Base-by-base conservation (phyloP, 1,139 yeast species). In the Candida pseudoviswanathii region DNA sequence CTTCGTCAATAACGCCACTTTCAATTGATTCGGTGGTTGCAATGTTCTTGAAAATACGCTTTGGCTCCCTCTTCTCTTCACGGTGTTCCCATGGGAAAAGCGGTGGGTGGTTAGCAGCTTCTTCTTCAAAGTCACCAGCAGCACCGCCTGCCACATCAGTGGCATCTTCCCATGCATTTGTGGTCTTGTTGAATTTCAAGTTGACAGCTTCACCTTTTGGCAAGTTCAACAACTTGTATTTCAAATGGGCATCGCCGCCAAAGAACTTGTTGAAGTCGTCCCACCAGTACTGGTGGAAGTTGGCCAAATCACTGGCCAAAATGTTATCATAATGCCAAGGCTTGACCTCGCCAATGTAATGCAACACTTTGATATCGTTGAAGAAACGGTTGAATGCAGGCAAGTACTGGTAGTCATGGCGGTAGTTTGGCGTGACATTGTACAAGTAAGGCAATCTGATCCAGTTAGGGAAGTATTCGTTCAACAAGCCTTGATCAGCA, bases 71-170 rank as follows among this genome's bases (percentile, higher is more conserved):
- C 36, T 43, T 43, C 16, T 57, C 61, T 22, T 51, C 52, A 32
- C 68, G 56, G n/a, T 58, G 54, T 54, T 74, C 80, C 80, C 80
- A 76, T 1, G 81, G 81, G 65, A 75, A 75, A n/a, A 75, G 60
- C 2, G 74, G 67, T 31, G 43, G 34, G 43, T 51, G 45, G 40
- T 27, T 11, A 21, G 39, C 37, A 16, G 11, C 38, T 21, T 32
- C 50, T 32, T 33, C 41, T 29, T 29, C 30, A 8, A 21, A 11
- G 34, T 36, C 45, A 24, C 31, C 43, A 44, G 47, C 27, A 33
- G 10, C 22, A 33, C 22, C 39, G 4, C 43, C 38, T 1, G 16
- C 24, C 6, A 16, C 24, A 33, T 6, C 16, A 33, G 16, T 16
- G 16, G 10, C 22, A 16, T 37, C 42, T 41, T 69, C 72, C 73